These are phyloP conservation scores for Fonsecaea multimorphosa DNA, from an alignment of 2,329 filamentous ascomycete species.

Conservation along the genomic window DNA sequence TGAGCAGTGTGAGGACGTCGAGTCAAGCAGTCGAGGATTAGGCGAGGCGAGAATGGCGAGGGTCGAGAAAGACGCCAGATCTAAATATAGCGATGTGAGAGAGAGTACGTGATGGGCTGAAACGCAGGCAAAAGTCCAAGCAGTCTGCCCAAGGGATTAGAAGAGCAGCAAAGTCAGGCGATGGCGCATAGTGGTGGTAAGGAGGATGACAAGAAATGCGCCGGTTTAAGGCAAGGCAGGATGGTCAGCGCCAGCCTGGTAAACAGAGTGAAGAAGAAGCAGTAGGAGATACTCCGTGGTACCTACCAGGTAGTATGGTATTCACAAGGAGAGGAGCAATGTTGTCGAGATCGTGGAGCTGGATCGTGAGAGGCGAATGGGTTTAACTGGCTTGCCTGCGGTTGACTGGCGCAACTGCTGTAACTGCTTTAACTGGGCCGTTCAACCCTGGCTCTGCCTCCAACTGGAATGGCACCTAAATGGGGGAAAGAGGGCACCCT, in stretches of 20 bases:
- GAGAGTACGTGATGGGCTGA: constrained; percentile 14
- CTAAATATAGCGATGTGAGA: constrained; percentile 32
- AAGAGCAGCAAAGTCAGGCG: constrained; percentile 21
- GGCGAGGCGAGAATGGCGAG: constrained; percentile 20
- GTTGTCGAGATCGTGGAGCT: constrained; percentile 7
- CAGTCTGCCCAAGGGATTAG: constrained; percentile 12
- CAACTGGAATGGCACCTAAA: background rate
- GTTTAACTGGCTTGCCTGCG: background rate
- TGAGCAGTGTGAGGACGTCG: constrained; percentile 4
- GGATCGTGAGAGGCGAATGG: constrained; percentile 1
- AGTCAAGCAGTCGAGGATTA: constrained; percentile 12
- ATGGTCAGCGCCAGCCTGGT: background rate
- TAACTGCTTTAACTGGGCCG: constrained; percentile 2
- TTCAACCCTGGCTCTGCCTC: background rate
- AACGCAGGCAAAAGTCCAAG: constrained; percentile 16
- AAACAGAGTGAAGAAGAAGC: background rate
- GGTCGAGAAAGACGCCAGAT: constrained; percentile 27
- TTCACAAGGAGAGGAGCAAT: background rate
- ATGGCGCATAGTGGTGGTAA: constrained; percentile 6
- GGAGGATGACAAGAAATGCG: background rate
- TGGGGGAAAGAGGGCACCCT: background rate
- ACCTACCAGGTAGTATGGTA: background rate
- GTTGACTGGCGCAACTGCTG: background rate
- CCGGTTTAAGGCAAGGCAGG: background rate
- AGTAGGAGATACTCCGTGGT: no score